Base-by-base conservation (phyloP, 2,329 filamentous ascomycete genomes). In the Herpotrichia juniperi region DNA sequence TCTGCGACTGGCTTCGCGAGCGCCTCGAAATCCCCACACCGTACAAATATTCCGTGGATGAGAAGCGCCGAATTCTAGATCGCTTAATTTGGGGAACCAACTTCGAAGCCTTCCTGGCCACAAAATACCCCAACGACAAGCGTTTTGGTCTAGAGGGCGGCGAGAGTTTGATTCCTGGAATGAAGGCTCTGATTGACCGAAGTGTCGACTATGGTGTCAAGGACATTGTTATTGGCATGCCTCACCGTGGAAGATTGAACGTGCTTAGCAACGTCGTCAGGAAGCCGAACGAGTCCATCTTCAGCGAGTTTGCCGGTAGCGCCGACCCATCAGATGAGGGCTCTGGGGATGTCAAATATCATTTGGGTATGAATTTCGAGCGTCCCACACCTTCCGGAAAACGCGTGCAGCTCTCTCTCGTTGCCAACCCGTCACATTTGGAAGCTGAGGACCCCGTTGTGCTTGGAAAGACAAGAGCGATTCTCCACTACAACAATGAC, bases 281-380 rank as follows among this genome's bases (percentile, higher is more conserved):
- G 72, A 99, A 99, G 81, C 93, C 94, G 67, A 99, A 99, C 78
- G 94, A 97, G 81, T 97, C 94, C 61, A 99, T 99, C 77, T 99
- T 99, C 82, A 96, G 90, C 74, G 94, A 99, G 77, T 99, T 99
- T 70, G 90, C 91, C 57, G 94, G 94, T 66, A 91, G 89, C 42
- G 81, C 89, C 19, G 91, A 91, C 71, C 90, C 91, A 49, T 89
- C 90, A 64, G 94, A 97, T 64, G 93, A 99, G 79, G 94, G 94
- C 54, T 97, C 94, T 52, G 94, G 94, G 68, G 94, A 99, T 75
- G 94, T 99, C 78, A 99, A 99, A 79, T 99, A 99, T 81, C 94
- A 99, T 81, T 82, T 99, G 69, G 94, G 94, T 73, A 99, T 99
- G 94, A 99, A 99, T 83, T 99, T 99, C 65, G 94, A 99, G 81